Percentiles rank a stretch among this genome's conserved stretches.
phyloP scores from a whole-genome alignment of 345 rosid genomes.

The Linum tenue region DNA sequence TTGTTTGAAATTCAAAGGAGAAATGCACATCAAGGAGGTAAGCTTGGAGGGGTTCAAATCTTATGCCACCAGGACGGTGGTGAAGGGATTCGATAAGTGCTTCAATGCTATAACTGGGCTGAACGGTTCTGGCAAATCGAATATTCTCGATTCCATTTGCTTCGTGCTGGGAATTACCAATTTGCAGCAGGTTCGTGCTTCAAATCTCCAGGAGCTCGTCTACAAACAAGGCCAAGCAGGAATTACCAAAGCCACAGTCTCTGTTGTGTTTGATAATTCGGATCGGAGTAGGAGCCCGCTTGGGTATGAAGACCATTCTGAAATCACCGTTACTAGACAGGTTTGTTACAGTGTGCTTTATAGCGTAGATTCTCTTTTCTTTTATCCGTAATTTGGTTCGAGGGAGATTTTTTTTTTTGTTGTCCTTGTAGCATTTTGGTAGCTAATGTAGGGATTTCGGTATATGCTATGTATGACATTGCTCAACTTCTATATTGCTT shows the following conservation, averaged over 20 bases:
- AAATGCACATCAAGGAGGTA: slow-evolving; percentile 77
- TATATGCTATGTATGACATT: not conserved
- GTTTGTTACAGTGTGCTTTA: slow-evolving; percentile 22
- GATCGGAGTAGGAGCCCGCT: slow-evolving; percentile 73
- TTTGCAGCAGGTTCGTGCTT: slow-evolving; percentile 95
- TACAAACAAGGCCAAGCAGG: slow-evolving; percentile 99
- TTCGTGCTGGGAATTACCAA: slow-evolving; percentile 96
- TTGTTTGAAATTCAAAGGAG: slow-evolving; percentile 13
- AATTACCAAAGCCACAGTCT: slow-evolving; percentile 88
- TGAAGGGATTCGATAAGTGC: slow-evolving; percentile 82
- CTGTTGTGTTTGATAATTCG: slow-evolving; percentile 80
- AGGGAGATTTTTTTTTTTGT: not conserved
- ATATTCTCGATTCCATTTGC: slow-evolving; percentile 92
- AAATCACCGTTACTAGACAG: slow-evolving; percentile 90
- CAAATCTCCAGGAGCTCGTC: slow-evolving; percentile 94
- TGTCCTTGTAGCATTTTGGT: no score
- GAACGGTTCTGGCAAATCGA: slow-evolving; percentile 99
- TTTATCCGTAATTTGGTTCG: not conserved
- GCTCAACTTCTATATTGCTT: not conserved
- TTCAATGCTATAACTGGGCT: slow-evolving; percentile 96
- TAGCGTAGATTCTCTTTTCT: not conserved
- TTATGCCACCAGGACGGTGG: slow-evolving; percentile 89
- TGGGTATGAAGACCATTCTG: slow-evolving; percentile 75
- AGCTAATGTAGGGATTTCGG: no score
- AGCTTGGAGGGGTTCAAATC: slow-evolving; percentile 96